Percentiles rank a stretch among this genome's conserved stretches.
Conservation (phyloP, 176 grass and related monocot species). For the Paspalum notatum region DNA sequence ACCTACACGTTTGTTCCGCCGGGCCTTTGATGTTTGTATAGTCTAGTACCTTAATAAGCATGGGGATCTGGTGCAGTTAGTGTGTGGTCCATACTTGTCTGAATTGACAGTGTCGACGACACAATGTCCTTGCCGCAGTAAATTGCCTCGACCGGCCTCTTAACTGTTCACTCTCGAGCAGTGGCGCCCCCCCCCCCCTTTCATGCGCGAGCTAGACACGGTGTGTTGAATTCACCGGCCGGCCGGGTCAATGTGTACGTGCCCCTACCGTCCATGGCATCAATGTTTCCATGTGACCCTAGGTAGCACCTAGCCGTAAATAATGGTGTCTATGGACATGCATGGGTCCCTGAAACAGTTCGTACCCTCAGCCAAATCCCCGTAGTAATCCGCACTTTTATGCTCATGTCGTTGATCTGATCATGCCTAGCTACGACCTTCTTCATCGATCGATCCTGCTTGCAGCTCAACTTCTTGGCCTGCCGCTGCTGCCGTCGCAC, state of each 20-base stretch:
- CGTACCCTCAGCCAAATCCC: no score
- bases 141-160: slow-evolving; percentile 29
- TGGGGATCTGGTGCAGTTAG: neutral
- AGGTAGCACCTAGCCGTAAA: neutral
- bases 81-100: slow-evolving; percentile 26
- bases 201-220: slow-evolving; percentile 40
- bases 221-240: slow-evolving; percentile 27
- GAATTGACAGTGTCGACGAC: neutral
- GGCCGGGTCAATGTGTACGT: neutral
- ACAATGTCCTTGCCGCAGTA: slow-evolving; percentile 27
- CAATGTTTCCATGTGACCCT: slow-evolving; percentile 57
- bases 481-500: slow-evolving; percentile 79
- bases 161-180: neutral
- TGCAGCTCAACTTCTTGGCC: slow-evolving; percentile 77
- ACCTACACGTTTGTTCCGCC: neutral
- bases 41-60: slow-evolving; percentile 2
- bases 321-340: no score
- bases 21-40: neutral
- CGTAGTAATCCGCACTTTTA: no score
- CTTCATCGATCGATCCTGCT: neutral
- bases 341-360: no score
- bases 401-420: no score
- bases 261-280: slow-evolving; percentile 22
- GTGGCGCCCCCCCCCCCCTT: neutral
- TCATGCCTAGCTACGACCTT: neutral